Evolutionary conservation across 148 eudicot species (phyloP).

Genomic region (Rhododendron ovatum): DNA sequence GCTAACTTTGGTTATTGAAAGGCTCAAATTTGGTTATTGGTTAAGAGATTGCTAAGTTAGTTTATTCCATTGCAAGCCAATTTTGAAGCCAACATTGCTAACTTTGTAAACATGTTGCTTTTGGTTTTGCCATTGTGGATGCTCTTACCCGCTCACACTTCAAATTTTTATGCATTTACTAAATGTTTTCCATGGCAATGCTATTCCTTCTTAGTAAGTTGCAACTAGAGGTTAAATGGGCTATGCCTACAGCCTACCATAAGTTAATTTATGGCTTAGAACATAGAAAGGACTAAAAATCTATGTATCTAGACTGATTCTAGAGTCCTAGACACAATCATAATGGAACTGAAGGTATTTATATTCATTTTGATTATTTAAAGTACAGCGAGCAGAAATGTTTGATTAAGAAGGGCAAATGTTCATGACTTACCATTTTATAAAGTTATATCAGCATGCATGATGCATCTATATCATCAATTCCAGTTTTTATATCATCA

Average conservation of each 20-base stretch:
- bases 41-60: no score
- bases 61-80: no score
- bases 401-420: background rate
- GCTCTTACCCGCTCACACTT: background rate
- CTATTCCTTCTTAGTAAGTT: background rate
- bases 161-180: background rate
- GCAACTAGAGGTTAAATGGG: background rate
- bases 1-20: no score
- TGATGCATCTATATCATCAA: background rate
- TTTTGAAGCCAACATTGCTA: no score
- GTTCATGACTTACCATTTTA: background rate
- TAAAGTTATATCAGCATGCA: background rate
- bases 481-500: background rate
- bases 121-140: no score
- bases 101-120: no score
- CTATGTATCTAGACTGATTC: background rate
- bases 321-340: background rate
- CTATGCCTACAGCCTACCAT: background rate
- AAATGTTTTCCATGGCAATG: background rate
- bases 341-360: background rate
- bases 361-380: background rate
- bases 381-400: background rate
- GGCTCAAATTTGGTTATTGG: no score
- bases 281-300: background rate
- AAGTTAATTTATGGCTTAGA: background rate